Base-by-base conservation (phyloP, 2,329 filamentous ascomycete genomes). In the Fusarium bulbicola region DNA sequence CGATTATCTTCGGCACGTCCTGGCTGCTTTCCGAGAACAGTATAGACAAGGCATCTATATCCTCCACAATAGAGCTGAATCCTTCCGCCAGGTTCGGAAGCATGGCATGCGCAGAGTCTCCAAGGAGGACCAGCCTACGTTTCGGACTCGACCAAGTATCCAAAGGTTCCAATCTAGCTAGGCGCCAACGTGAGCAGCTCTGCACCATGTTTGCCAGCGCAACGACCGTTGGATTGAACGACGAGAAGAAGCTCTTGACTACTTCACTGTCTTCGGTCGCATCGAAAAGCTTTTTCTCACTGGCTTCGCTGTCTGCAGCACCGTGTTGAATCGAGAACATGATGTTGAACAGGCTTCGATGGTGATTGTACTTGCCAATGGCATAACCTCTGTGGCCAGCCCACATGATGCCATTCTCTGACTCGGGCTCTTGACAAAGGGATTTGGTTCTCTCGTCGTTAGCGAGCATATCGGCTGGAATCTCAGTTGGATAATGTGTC, bases 251-350 rank as follows among this genome's bases (percentile, higher is more conserved):
- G 1, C 39, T 43, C 8, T 34, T 66, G 5, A 66, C 28, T 1
- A 66, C 59, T 18, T 66, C 15, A 7, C 9, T 40, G 26, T 66
- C 59, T 7, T 45, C 54, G 1, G 37, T 63, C 4, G 63, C 47
- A 2, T 66, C 63, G 1, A 56, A 66, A 1, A 66, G 36, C 43
- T 30, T 63, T 15, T 66, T 18, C 21, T 63, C 59, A 15, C 63
- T 66, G 6, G 59, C 53, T n/a, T 56, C 63, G 10, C 58, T 50
- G 7, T 57, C 43, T 21, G 43, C 50, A 34, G 43, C 9, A 16
- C 63, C 59, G 1, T 66, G 59, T 21, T 66, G 63, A 39, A 66
- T 66, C 5, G 63, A 66, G 21, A 66, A 66, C 63, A 66, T 66
- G 3, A 56, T 28, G 12, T 66, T 66, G 42, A 66, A 66, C 0